phyloP scores from a whole-genome alignment of 768 basidiomycete species.

The Rhodotorula kratochvilovae region DNA sequence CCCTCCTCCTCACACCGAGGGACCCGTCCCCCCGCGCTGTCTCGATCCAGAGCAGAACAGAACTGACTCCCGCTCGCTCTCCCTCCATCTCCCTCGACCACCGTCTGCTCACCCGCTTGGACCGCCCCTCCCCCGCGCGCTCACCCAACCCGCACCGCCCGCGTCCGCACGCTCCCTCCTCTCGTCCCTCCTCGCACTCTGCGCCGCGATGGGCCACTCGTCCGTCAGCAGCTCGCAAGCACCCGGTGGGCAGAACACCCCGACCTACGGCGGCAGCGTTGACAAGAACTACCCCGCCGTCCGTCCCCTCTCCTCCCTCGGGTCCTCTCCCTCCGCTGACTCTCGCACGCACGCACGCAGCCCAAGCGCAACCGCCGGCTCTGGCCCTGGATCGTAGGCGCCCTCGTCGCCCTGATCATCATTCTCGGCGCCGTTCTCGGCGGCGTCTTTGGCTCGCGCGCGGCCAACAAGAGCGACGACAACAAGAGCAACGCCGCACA shows the following conservation, averaged over 20 bases:
- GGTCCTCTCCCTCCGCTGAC: neutral
- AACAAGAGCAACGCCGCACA: slow-evolving; percentile 24
- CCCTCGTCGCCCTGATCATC: slow-evolving; percentile 45
- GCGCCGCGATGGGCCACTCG: neutral
- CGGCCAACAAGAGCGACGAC: slow-evolving; percentile 51
- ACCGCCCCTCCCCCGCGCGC: neutral
- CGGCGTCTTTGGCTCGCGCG: slow-evolving; percentile 69
- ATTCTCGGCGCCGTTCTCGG: slow-evolving; percentile 56
- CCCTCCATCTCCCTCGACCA: too few species aligned
- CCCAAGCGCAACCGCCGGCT: slow-evolving; percentile 31
- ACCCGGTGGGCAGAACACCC: neutral
- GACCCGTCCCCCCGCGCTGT: too few species aligned
- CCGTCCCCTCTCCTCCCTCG: neutral
- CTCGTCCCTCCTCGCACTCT: neutral
- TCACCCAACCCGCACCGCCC: neutral
- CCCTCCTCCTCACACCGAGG: too few species aligned
- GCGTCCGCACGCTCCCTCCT: neutral
- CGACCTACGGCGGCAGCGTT: neutral
- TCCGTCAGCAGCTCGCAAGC: slow-evolving; percentile 10
- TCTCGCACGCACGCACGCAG: neutral
- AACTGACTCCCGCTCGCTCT: too few species aligned
- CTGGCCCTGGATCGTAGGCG: slow-evolving; percentile 60
- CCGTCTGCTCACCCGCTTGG: too few species aligned
- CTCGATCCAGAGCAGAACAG: too few species aligned
- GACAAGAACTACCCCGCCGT: neutral